Base-by-base conservation (phyloP, 371 early-diverging fungal species). In the Catenaria anguillulae region DNA sequence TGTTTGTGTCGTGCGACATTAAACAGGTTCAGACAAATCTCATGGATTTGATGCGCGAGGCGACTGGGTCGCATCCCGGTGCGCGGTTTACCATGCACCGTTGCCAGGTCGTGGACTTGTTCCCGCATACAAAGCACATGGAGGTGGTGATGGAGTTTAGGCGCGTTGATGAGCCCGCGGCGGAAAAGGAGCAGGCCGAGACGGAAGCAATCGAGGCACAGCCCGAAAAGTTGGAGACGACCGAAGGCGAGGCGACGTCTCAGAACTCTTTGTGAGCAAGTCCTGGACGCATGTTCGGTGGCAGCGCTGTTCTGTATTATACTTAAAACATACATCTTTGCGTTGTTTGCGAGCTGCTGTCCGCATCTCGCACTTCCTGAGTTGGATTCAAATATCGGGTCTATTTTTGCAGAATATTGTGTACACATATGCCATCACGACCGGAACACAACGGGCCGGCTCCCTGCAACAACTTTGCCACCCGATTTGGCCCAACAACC, bases 401-500 rank as follows among this genome's bases (percentile, higher is more conserved):
- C n/a, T n/a, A n/a, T n/a, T n/a, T n/a, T n/a, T n/a, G n/a, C n/a
- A n/a, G n/a, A n/a, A n/a, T n/a, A n/a, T n/a, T n/a, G n/a, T n/a
- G n/a, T n/a, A n/a, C n/a, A n/a, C n/a, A n/a, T 40, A 40, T 40
- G 40, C 17, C 5, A 50, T 50, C 52, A 50, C 23, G 52, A 29
- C 29, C 52, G 52, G 31, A 50, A 50, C 52, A 50, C 26, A 29
- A 50, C 6, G 52, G 52, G 0, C 52, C 52, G 4, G 12, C 83
- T 37, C 85, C 82, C 33, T 80, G 73, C 63, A 84, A 74, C 84
- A 96, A 86, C 67, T 83, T 83, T 17, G 76, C 70, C 5, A 83
- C 84, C 29, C 91, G 75, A 13, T 77, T 76, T 2, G 82, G 80
- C 31, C 98, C 98, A 0, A 93, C 90, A 64, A 95, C 77, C 24